These are phyloP conservation scores for Straminergon stramineum DNA, from an alignment of 225 moss, liverwort and hornwort genomes.

Conservation along the genomic window DNA sequence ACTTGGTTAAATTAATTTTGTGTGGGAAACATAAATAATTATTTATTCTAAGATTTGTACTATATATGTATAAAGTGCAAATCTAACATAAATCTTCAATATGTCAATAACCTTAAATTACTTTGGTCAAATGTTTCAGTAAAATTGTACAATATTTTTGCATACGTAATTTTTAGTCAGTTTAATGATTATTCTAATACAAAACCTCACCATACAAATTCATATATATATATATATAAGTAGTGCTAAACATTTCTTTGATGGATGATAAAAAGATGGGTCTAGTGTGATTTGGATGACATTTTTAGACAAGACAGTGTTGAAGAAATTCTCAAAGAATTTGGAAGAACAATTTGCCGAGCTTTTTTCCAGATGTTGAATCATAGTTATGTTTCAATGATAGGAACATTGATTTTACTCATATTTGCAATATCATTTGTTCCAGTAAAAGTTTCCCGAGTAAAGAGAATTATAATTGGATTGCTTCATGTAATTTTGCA, in stretches of 20 bases:
- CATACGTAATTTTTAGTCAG: neutral
- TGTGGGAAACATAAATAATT: neutral
- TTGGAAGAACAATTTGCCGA: slow-evolving; percentile 11
- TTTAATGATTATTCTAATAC: neutral
- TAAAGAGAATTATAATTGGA: slow-evolving; percentile 20
- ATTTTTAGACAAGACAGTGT: slow-evolving; percentile 11
- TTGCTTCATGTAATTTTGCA: slow-evolving; percentile 24
- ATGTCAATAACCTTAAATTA: fast-evolving
- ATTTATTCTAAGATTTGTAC: neutral
- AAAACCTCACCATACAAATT: neutral
- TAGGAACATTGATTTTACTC: slow-evolving; percentile 1
- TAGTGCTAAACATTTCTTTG: neutral
- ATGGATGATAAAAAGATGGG: slow-evolving; percentile 11
- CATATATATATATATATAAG: neutral
- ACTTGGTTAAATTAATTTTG: neutral
- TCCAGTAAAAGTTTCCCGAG: slow-evolving; percentile 24
- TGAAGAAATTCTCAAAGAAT: neutral
- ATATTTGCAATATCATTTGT: slow-evolving; percentile 37
- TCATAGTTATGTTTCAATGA: slow-evolving; percentile 36
- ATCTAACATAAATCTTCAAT: neutral
- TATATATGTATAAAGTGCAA: no score
- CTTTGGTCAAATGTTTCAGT: no score
- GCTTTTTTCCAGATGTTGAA: slow-evolving; percentile 30
- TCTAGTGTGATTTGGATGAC: slow-evolving; percentile 40
- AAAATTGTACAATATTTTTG: neutral